Percentiles rank a stretch among this genome's conserved stretches.
These are phyloP conservation scores for Ascochyta koolunga DNA, from an alignment of 2,329 filamentous ascomycete species.

Conservation along the genomic window DNA sequence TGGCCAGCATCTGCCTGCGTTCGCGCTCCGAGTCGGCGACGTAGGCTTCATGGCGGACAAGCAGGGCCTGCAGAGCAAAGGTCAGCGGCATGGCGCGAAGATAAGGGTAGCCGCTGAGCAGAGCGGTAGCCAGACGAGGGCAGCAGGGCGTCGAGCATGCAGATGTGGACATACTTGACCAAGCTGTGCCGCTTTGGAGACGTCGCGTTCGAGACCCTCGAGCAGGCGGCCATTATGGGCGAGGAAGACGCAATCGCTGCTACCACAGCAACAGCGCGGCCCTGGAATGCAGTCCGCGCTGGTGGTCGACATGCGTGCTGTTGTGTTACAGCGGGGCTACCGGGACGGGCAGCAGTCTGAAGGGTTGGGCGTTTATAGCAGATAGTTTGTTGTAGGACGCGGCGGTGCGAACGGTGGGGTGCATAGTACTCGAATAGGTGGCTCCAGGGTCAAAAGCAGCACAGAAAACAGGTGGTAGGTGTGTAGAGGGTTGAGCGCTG, in stretches of 20 bases:
- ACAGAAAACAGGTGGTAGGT: slow-evolving; percentile 21
- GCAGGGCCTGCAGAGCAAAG: slow-evolving; percentile 77
- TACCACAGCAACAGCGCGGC: slow-evolving; percentile 80
- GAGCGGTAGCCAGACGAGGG: slow-evolving; percentile 17
- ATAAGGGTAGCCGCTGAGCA: slow-evolving; percentile 15
- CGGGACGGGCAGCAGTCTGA: slow-evolving; percentile 14
- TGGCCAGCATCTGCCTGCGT: slow-evolving; percentile 71
- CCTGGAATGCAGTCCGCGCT: slow-evolving; percentile 39
- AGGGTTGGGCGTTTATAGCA: slow-evolving; percentile 11
- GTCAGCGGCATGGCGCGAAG: slow-evolving; percentile 66
- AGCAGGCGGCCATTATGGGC: slow-evolving; percentile 80
- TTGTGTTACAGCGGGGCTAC: slow-evolving; percentile 25
- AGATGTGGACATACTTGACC: slow-evolving; percentile 75
- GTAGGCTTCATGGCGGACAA: slow-evolving; percentile 91
- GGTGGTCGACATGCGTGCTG: slow-evolving; percentile 27
- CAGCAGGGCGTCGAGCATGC: slow-evolving; percentile 35
- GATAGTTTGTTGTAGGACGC: slow-evolving; percentile 8
- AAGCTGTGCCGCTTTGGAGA: slow-evolving; percentile 82
- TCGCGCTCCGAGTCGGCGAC: slow-evolving; percentile 91
- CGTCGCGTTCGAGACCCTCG: slow-evolving; percentile 83
- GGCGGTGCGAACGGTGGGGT: slow-evolving; percentile 13
- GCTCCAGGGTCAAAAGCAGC: slow-evolving; percentile 1
- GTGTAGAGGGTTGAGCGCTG: slow-evolving; percentile 14
- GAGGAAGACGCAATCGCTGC: slow-evolving; percentile 77
- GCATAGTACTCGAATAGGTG: slow-evolving; percentile 28